Evolutionary conservation across 2,329 filamentous ascomycete species (phyloP).

Genomic region (Phialophora tarda): DNA sequence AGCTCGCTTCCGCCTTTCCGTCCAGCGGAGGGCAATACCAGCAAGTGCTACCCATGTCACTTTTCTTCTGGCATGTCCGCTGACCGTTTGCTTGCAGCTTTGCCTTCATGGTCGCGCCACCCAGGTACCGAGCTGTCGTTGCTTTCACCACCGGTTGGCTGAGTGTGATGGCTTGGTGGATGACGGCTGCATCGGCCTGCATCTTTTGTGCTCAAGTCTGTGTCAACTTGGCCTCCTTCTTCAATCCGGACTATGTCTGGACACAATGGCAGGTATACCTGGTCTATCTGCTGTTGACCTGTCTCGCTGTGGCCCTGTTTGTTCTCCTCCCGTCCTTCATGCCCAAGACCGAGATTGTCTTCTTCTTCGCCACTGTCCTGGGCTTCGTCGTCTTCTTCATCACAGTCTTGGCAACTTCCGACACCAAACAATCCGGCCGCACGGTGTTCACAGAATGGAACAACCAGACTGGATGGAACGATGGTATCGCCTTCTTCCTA

Average conservation of each 20-base stretch:
- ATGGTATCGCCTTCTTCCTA: slow-evolving; percentile 61
- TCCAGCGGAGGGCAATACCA: slow-evolving; percentile 44
- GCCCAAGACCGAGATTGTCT: slow-evolving; percentile 29
- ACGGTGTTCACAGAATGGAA: slow-evolving; percentile 65
- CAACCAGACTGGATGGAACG: slow-evolving; percentile 71
- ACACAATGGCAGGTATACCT: slow-evolving; percentile 41
- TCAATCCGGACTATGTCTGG: slow-evolving; percentile 29
- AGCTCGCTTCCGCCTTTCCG: slow-evolving; percentile 41
- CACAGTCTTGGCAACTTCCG: slow-evolving; percentile 39
- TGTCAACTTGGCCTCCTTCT: slow-evolving; percentile 33
- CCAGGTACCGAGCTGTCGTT: slow-evolving; percentile 24
- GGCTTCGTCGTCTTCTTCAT: slow-evolving; percentile 42
- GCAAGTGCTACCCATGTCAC: not conserved
- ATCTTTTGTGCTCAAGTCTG: slow-evolving; percentile 36
- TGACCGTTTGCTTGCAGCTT: slow-evolving; percentile 24
- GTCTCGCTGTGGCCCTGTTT: slow-evolving; percentile 27
- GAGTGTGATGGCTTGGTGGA: slow-evolving; percentile 39
- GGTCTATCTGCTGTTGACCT: slow-evolving; percentile 36
- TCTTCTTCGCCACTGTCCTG: slow-evolving; percentile 36
- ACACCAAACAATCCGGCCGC: slow-evolving; percentile 50
- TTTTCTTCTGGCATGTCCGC: not conserved
- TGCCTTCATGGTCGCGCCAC: slow-evolving; percentile 40
- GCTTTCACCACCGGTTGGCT: slow-evolving; percentile 42
- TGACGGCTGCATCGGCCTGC: slow-evolving; percentile 37
- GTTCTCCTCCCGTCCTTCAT: slow-evolving; percentile 31